Base-by-base conservation (phyloP, 1,139 yeast species). In the Torulaspora pretoriensis region DNA sequence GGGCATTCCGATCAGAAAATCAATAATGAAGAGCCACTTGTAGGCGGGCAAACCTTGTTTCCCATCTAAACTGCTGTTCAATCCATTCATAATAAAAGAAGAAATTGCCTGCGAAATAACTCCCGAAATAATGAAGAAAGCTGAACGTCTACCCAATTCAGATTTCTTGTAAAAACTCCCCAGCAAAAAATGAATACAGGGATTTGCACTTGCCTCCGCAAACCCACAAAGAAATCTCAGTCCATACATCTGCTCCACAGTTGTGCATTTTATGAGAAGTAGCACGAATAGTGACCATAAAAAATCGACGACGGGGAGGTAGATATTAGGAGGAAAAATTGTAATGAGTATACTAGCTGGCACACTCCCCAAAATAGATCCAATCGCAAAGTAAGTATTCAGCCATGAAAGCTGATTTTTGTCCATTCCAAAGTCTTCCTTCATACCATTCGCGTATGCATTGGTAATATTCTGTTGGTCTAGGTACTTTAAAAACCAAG, bases 1-100 rank as follows among this genome's bases (percentile, higher is more conserved):
- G 1, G 75, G 74, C 9, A 73, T 48, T 1, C 79, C 72, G 32
- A 81, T 70, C 40, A 77, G 60, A 9, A 81, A 82, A 60, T 81
- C 87, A 51, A 82, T 72, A 46, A 82, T 74, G 54, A 79, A 82
- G 61, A 80, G 74, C 88, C 88, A 82, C 63, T 79, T 73, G 86
- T 87, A 82, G 3, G 83, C 78, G 26, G 64, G 71, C 23, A 77
- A 64, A 1, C 83, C 82, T 43, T 59, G 60, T 7, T 58, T 63
- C 17, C 77, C 77, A 42, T 71, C 68, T 54, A 78, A 57, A 25
- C 62, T 53, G 37, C 72, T 65, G 51, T 68, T 74, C 38, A 79
- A 72, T 7, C 82, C 78, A 12, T 75, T 40, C 81, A 80, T 35
- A 81, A 65, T 41, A 78, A 69, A 19, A 84, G 84, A 17, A 81